Conservation (phyloP, 495 filamentous ascomycete species). For the Staphylotrichum tortipilum region DNA sequence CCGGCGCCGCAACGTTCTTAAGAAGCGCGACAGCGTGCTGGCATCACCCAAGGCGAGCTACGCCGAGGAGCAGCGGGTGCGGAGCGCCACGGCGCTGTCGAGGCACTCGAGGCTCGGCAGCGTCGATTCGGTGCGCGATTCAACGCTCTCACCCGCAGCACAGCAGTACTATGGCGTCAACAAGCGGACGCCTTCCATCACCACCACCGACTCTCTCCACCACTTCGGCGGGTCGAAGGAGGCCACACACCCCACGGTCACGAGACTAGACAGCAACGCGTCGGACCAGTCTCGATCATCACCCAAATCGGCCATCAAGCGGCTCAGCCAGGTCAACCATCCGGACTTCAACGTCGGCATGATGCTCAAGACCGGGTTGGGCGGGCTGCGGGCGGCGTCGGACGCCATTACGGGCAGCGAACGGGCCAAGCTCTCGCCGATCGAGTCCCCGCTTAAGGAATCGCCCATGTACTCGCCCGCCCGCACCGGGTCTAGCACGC, state of each 20-base stretch:
- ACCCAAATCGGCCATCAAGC: constrained; percentile 40
- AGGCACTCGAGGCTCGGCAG: constrained; percentile 75
- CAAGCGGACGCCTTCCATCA: constrained; percentile 43
- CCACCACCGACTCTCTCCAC: constrained; percentile 39
- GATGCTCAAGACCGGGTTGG: constrained; percentile 28
- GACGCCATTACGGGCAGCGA: constrained; percentile 64
- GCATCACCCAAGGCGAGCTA: constrained; percentile 55
- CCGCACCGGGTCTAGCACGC: constrained; percentile 76
- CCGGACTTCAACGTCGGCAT: constrained; percentile 44
- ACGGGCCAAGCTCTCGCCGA: constrained; percentile 47
- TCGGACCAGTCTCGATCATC: constrained; percentile 46
- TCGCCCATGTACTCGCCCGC: constrained; percentile 58
- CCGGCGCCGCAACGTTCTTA: constrained; percentile 65
- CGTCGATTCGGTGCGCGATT: constrained; percentile 47
- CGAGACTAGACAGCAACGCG: constrained; percentile 53
- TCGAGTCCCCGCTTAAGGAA: constrained; percentile 54
- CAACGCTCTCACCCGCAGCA: constrained; percentile 32
- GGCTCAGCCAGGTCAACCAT: constrained; percentile 42
- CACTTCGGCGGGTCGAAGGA: constrained; percentile 44
- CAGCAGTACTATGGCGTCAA: constrained; percentile 57
- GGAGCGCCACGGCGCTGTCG: constrained; percentile 50
- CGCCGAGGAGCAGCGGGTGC: constrained; percentile 58
- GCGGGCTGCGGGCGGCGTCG: constrained; percentile 70
- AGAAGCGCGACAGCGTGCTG: constrained; percentile 60
- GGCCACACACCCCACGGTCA: constrained; percentile 48